Percentiles rank a stretch among this genome's conserved stretches.
Evolutionary conservation across 306 rosid species (phyloP).

Genomic region (Senna siamea): DNA sequence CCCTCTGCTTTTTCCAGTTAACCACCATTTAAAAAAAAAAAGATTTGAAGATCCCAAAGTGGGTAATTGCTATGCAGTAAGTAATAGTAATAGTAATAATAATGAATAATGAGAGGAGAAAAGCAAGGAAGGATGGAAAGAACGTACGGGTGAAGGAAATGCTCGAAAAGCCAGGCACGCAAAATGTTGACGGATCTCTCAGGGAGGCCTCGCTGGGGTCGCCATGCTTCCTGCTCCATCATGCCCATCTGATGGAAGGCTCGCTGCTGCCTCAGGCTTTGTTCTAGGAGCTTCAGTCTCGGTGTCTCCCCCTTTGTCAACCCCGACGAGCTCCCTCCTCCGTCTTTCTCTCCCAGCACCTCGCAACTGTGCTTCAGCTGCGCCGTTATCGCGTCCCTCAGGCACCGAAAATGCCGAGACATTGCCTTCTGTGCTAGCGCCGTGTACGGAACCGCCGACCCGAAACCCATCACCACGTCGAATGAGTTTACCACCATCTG

Average conservation of each 20-base stretch:
- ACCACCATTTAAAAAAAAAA: no score
- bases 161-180: conserved; percentile 99
- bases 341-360: conserved; percentile 86
- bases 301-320: conserved; percentile 97
- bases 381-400: conserved; percentile 75
- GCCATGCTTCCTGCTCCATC: conserved; percentile 99
- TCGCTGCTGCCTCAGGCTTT: conserved; percentile 88
- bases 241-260: conserved; percentile 95
- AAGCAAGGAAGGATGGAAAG: neutral
- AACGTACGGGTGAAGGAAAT: conserved; percentile 97
- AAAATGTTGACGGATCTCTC: conserved; percentile 96
- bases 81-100: no score
- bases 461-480: conserved; percentile 89
- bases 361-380: conserved; percentile 81
- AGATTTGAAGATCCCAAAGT: no score
- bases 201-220: conserved; percentile 97
- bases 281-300: conserved; percentile 79
- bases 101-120: no score
- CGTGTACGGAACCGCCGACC: conserved; percentile 93
- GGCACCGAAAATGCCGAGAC: conserved; percentile 94
- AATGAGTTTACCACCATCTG: conserved; percentile 95
- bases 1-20: no score
- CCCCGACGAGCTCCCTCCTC: conserved; percentile 58
- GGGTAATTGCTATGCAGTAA: no score
- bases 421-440: conserved; percentile 90